Conservation (phyloP, 148 eudicot species). For the Nepenthes gracilis region DNA sequence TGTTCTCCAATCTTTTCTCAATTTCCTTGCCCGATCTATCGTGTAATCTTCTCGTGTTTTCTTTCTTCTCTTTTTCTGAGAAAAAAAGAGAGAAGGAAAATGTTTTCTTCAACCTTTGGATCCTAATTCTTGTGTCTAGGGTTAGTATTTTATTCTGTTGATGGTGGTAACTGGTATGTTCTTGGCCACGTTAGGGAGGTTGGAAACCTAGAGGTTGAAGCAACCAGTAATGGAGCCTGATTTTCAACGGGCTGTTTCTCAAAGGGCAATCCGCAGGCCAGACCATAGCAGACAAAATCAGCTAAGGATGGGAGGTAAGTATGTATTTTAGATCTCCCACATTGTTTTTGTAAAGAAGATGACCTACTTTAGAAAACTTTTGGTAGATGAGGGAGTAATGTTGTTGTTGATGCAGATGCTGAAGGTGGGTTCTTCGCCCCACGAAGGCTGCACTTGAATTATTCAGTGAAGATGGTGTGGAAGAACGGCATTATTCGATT, state of each 20-base stretch:
- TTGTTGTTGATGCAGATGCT: conserved; percentile 27
- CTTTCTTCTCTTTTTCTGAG: too few relatives aligned
- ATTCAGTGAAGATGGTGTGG: conserved; percentile 60
- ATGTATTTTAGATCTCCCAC: neutral
- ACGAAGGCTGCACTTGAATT: conserved; percentile 39
- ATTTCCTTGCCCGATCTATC: too few relatives aligned
- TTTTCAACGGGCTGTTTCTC: conserved; percentile 40
- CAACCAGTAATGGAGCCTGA: conserved; percentile 33
- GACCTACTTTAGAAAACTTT: neutral
- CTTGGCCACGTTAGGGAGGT: too few relatives aligned
- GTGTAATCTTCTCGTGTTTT: too few relatives aligned
- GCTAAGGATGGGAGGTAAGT: conserved; percentile 20
- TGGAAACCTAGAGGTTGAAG: neutral
- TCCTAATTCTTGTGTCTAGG: too few relatives aligned
- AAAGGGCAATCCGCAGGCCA: conserved; percentile 39
- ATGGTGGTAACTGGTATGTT: too few relatives aligned
- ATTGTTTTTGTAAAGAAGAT: neutral
- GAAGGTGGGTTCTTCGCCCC: conserved; percentile 25
- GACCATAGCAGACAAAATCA: conserved; percentile 26
- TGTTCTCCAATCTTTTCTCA: too few relatives aligned
- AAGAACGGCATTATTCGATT: conserved; percentile 72
- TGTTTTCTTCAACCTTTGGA: too few relatives aligned
- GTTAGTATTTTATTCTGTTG: too few relatives aligned
- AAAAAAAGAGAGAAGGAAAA: too few relatives aligned
- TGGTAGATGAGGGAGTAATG: neutral